These are phyloP conservation scores for Apodospora peruviana DNA, from an alignment of 495 filamentous ascomycete species.

Conservation along the genomic window DNA sequence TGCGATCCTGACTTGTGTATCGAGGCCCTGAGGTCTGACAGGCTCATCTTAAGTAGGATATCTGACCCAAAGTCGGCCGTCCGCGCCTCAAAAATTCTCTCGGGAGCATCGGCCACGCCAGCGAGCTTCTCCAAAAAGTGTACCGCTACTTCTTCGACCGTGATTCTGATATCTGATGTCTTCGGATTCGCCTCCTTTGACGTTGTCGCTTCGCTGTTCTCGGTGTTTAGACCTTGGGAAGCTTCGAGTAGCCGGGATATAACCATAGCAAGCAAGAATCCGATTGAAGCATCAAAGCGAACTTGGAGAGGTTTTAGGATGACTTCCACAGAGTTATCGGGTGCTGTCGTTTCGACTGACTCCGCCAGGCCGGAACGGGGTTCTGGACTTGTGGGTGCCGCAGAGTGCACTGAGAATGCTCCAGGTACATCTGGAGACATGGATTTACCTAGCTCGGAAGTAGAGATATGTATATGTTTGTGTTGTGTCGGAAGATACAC, in stretches of 20 bases:
- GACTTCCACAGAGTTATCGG: conserved; percentile 45
- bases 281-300: conserved; percentile 64
- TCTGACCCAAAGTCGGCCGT: conserved; percentile 33
- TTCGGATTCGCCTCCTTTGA: conserved; percentile 17
- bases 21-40: conserved; percentile 40
- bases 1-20: conserved; percentile 23
- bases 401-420: conserved; percentile 49
- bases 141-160: conserved; percentile 49
- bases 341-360: conserved; percentile 2
- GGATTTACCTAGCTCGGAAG: conserved; percentile 24
- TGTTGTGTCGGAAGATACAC: conserved; percentile 40
- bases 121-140: conserved; percentile 61
- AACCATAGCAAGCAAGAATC: conserved; percentile 59
- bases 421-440: conserved; percentile 47
- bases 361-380: conserved; percentile 4
- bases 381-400: conserved; percentile 17
- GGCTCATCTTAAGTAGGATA: conserved; percentile 43
- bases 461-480: conserved; percentile 26
- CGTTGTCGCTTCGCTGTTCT: conserved; percentile 16
- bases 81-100: conserved; percentile 27
- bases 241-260: conserved; percentile 48
- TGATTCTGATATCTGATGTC: conserved; percentile 43
- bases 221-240: conserved; percentile 24
- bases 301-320: conserved; percentile 50
- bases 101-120: conserved; percentile 37